Percentiles rank a stretch among this genome's conserved stretches.
These are phyloP conservation scores for Aspergillus panamensis DNA, from an alignment of 495 filamentous ascomycete species.

Conservation along the genomic window DNA sequence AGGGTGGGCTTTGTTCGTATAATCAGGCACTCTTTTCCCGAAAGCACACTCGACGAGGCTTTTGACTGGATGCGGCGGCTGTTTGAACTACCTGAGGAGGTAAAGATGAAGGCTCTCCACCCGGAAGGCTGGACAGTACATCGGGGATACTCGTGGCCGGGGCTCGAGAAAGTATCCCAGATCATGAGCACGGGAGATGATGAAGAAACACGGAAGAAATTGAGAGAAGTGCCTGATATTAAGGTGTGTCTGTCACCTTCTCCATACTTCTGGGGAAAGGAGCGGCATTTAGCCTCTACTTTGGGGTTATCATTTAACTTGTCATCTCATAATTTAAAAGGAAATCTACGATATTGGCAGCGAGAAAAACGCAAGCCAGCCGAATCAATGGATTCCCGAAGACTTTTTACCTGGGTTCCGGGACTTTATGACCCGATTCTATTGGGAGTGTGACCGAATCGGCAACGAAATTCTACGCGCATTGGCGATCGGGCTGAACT, in stretches of 20 bases:
- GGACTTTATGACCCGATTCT: constrained; percentile 55
- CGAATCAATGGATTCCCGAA: constrained; percentile 64
- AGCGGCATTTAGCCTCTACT: too few species aligned
- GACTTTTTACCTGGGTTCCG: constrained; percentile 56
- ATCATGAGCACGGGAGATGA: constrained; percentile 47
- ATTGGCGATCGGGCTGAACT: constrained; percentile 49
- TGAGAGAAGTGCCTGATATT: constrained; percentile 37
- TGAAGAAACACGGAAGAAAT: constrained; percentile 27
- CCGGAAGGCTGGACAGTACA: constrained; percentile 55
- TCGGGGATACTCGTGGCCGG: constrained; percentile 63
- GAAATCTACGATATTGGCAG: constrained; percentile 69
- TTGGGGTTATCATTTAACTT: too few species aligned
- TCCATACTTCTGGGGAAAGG: not conserved
- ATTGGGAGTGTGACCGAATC: constrained; percentile 47
- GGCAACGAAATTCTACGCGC: constrained; percentile 49
- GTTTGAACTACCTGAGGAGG: constrained; percentile 42
- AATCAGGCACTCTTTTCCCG: constrained; percentile 51
- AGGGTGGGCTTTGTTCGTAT: constrained; percentile 60
- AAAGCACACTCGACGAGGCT: constrained; percentile 45
- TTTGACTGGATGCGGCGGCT: constrained; percentile 51
- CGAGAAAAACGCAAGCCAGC: constrained; percentile 49
- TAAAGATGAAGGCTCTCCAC: constrained; percentile 57
- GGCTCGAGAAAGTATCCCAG: constrained; percentile 63
- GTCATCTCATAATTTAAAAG: constrained; percentile 17
- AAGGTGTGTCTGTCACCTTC: constrained; percentile 27